Base-by-base conservation (phyloP, 441 rosid species). In the Erodium trifolium region DNA sequence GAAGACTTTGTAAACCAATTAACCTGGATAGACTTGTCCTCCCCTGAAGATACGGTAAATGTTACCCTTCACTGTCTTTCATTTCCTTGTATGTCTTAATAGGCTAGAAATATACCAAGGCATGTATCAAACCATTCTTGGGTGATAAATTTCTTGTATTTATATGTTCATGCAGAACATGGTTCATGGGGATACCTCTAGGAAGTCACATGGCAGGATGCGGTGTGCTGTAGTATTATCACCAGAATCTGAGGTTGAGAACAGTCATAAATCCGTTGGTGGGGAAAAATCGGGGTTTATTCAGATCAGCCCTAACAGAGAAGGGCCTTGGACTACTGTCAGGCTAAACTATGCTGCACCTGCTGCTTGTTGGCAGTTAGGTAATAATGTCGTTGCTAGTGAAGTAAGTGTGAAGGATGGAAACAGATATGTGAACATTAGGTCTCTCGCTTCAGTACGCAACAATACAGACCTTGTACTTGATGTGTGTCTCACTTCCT, bases 291-390 rank as follows among this genome's bases (percentile, higher is more conserved):
- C 93, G 75, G 97, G 97, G 76, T 82, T 85, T 80, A 83, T 95
- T 77, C 97, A 88, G 85, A 94, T 95, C 71, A 95, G 99, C 79
- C 99, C 99, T 73, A 82, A 85, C 70, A 77, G 78, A 75, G 90
- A 77, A 79, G 99, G 99, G 70, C 99, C 99, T 66, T 95, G 99
- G 99, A 90, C 98, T 57, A 77, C 92, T 27, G 93, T 90, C 75
- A 84, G 90, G 87, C 85, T 95, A 60, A 92, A 89, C 75, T 95
- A 95, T 80, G 96, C 99, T 74, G 89, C 99, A 27, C 92, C 97
- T 75, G 92, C 97, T 82, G 92, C 98, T 74, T 89, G 96, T 82
- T 95, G 98, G 97, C 81, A 89, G 73, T 80, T 95, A 67, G 99
- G 98, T 62, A 87, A 89, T 80, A 90, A 86, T 81, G 93, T 91